These are phyloP conservation scores for Fusarium tjaetaba DNA, from an alignment of 2,329 filamentous ascomycete species.

Conservation along the genomic window DNA sequence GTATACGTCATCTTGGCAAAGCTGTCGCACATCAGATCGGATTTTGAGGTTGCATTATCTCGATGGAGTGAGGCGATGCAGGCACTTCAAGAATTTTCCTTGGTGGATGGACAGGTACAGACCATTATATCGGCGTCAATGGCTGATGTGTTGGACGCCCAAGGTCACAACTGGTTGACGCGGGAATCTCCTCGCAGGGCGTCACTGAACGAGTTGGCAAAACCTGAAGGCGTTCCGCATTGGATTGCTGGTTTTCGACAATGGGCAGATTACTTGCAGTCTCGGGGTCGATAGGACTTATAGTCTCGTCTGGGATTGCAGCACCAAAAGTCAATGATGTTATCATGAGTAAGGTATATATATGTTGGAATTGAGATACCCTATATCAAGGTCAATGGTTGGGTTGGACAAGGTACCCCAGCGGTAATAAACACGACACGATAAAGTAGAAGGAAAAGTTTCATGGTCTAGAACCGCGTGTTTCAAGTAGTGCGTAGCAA, in stretches of 20 bases:
- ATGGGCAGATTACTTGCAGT: constrained; percentile 33
- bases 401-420: not conserved
- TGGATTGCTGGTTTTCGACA: constrained; percentile 37
- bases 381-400: constrained; percentile 7
- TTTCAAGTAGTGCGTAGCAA: constrained; percentile 16
- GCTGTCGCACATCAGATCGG: constrained; percentile 28
- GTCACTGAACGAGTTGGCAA: constrained; percentile 31
- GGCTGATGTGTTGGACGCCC: constrained; percentile 32
- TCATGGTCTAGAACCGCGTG: constrained; percentile 20
- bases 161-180: constrained; percentile 35
- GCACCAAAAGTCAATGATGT: not conserved
- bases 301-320: constrained; percentile 2
- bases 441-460: not conserved
- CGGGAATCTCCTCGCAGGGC: constrained; percentile 32
- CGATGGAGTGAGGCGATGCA: constrained; percentile 36
- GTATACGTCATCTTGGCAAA: constrained; percentile 33
- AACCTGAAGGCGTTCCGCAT: constrained; percentile 32
- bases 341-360: not conserved
- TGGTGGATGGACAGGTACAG: constrained; percentile 32
- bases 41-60: constrained; percentile 28
- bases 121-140: constrained; percentile 33
- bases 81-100: constrained; percentile 30
- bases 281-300: constrained; percentile 2
- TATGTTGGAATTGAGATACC: constrained; percentile 26
- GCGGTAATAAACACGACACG: not conserved